phyloP scores from a whole-genome alignment of 2,329 filamentous ascomycete genomes.

The Penicillium nordicum region DNA sequence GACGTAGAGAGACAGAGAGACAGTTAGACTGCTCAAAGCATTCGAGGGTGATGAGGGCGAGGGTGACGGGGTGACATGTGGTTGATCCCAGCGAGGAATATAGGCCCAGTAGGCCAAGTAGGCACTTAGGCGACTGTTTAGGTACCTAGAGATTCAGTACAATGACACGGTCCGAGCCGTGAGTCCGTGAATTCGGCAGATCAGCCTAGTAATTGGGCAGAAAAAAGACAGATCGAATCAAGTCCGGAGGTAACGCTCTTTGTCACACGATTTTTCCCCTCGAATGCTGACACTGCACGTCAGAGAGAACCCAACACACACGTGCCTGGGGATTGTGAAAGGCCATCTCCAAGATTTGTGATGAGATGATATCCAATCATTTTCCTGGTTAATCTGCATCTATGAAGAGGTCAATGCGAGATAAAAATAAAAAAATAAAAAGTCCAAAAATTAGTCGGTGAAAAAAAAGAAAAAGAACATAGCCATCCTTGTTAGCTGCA shows the following conservation, averaged over 20 bases:
- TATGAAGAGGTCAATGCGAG: constrained; percentile 1
- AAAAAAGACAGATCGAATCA: constrained; percentile 13
- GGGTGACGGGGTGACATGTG: background rate
- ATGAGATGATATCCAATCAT: background rate
- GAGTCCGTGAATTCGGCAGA: constrained; percentile 14
- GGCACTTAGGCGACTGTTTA: background rate
- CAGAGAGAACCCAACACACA: constrained; percentile 9
- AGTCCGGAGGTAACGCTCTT: constrained; percentile 7
- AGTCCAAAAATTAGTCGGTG: constrained; percentile 5
- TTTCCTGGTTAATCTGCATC: background rate
- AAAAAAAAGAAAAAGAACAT: constrained; percentile 2
- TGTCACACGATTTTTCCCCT: constrained; percentile 13
- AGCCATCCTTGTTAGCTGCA: constrained; percentile 20
- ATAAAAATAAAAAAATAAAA: background rate
- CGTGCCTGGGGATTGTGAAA: background rate
- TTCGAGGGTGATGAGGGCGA: background rate
- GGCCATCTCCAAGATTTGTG: background rate
- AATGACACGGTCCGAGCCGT: constrained; percentile 30
- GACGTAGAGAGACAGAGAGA: constrained; percentile 33
- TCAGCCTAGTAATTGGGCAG: constrained; percentile 27
- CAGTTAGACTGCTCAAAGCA: constrained; percentile 25
- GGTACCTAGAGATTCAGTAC: constrained; percentile 6
- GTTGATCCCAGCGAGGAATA: background rate
- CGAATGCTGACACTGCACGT: constrained; percentile 2
- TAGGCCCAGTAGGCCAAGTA: background rate